A percentile compares a stretch with the other conserved stretches of the same genome.
These are phyloP conservation scores for Candida sonorensis DNA, from an alignment of 805 yeast species.

Conservation along the genomic window DNA sequence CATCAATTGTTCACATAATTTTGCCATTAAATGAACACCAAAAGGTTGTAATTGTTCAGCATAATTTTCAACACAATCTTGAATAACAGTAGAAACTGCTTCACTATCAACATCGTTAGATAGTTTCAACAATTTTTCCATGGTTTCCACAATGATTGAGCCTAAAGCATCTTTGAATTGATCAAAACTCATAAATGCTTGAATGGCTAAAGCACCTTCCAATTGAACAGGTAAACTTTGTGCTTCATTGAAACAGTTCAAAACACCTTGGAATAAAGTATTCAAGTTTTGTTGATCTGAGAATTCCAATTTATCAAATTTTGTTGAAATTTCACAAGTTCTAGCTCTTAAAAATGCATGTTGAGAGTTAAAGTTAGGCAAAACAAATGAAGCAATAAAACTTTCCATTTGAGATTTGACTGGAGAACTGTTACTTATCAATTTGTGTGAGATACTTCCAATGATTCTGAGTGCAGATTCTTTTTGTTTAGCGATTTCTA, in stretches of 20 bases:
- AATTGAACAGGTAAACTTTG: slow-evolving; percentile 68
- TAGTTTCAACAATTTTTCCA: slow-evolving; percentile 69
- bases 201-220: slow-evolving; percentile 80
- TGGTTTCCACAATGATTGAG: slow-evolving; percentile 65
- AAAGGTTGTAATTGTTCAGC: slow-evolving; percentile 88
- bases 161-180: slow-evolving; percentile 65
- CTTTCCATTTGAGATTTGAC: slow-evolving; percentile 58
- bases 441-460: slow-evolving; percentile 61
- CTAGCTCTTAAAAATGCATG: slow-evolving; percentile 70
- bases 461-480: slow-evolving; percentile 79
- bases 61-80: slow-evolving; percentile 87
- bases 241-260: slow-evolving; percentile 39
- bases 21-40: slow-evolving; percentile 56
- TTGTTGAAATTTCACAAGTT: slow-evolving; percentile 58
- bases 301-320: slow-evolving; percentile 58
- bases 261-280: slow-evolving; percentile 38
- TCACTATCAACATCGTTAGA: slow-evolving; percentile 84
- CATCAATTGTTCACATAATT: slow-evolving; percentile 70
- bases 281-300: slow-evolving; percentile 30
- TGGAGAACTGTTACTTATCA: slow-evolving; percentile 49
- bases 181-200: slow-evolving; percentile 60
- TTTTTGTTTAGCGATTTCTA: slow-evolving; percentile 54
- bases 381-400: slow-evolving; percentile 54
- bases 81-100: slow-evolving; percentile 83
- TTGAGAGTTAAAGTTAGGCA: slow-evolving; percentile 63